Base-by-base conservation (phyloP, 768 basidiomycete genomes). In the Collybia sordida region DNA sequence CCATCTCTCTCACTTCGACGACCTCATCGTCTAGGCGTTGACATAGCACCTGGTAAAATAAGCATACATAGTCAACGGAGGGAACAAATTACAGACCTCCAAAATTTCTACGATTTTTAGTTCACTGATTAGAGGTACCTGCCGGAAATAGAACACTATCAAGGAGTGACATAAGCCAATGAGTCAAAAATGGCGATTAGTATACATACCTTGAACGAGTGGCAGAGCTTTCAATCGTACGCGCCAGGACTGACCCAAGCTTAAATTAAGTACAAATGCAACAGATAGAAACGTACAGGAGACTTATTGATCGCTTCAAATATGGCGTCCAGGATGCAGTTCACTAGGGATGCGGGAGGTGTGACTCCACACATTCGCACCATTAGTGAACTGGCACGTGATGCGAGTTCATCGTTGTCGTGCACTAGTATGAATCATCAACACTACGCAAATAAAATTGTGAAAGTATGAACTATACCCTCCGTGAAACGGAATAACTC, bases 1-100 rank as follows among this genome's bases (percentile, higher is more conserved):
- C 90, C 82, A 90, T 92, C 68, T 93, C 89, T 36, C 93, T 78
- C 17, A 95, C 93, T 71, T 95, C 93, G 7, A 91, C 83, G 14
- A 92, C 85, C 54, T 92, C 90, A 63, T 95, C 93, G 55, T 89
- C 84, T 22, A 95, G 70, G 55, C 91, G 92, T 59, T 82, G 74
- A 55, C 88, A 90, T 3, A 95, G 72, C 28, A 90, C 85, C 84
- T 91, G 14, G 39, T 35, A 24, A 23, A 42, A 2, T 23, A 23
- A 51, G 34, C 15, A 40, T 2, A 28, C 14, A 7, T n/a, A 18
- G 14, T 22, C n/a, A 12, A 24, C 35, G 3, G 22, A 44, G 7
- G 11, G 35, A 7, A 27, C 22, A 17, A 36, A 28, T 25, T 15
- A 60, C 70, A 23, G 54, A 88, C 90, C 74, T 93, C 91, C 14